Base-by-base conservation (phyloP, 306 rosid species). In the Malus orientalis region DNA sequence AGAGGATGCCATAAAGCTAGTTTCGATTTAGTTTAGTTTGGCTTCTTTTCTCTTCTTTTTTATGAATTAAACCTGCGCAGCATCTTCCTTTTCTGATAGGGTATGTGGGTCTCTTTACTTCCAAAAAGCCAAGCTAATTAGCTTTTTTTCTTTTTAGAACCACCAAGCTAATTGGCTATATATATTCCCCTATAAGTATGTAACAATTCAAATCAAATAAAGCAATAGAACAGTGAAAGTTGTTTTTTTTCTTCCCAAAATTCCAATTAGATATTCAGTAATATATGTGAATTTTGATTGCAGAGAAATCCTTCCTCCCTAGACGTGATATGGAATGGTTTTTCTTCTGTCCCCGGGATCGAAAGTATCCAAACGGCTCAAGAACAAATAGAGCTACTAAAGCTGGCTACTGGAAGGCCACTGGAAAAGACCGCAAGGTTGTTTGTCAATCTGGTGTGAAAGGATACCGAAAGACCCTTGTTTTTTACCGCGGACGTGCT, bases 391-490 rank as follows among this genome's bases (percentile, higher is more conserved):
- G 98, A 87, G 98, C 98, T 27, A 93, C 98, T 57, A 93, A 88
- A 85, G 91, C 91, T 61, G 98, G 98, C 60, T 93, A 93, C 81
- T 93, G 98, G 98, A 93, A 93, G 86, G 98, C 98, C 82, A 93
- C 98, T 11, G 98, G 98, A 70, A 93, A 93, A 82, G 98, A 93
- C 78, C 82, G 89, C 71, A 93, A 88, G 85, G 78, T 93, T 71
- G 86, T 76, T 25, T 91, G 96, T 32, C 85, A 87, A 40, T 79
- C 87, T 33, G 33, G 79, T 57, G 89, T 87, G 47, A 85, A 82
- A 4, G 98, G 97, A 25, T 89, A 88, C 78, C 85, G 98, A 42
- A 93, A 93, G 83, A 93, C 98, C 71, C 88, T 93, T 38, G 98
- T 93, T 75, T 93, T 93, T 82, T 91, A 93, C 64, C 81, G 91